Percentiles rank a stretch among this genome's conserved stretches.
These are phyloP conservation scores for Candida hungchunana DNA, from an alignment of 805 yeast genomes.

Conservation along the genomic window DNA sequence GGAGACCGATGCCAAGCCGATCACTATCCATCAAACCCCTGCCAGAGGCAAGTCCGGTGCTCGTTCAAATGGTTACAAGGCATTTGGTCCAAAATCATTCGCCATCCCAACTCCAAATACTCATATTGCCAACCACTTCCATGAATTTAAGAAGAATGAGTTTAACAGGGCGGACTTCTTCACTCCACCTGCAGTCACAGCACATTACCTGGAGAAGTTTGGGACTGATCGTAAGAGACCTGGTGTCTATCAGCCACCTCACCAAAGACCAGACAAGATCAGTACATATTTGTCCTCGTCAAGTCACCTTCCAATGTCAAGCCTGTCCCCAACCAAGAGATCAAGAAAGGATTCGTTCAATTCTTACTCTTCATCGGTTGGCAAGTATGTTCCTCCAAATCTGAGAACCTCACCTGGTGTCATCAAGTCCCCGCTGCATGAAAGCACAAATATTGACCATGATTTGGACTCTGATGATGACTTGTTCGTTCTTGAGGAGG, in stretches of 20 bases:
- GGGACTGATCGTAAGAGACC: conserved; percentile 30
- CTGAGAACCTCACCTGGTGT: conserved; percentile 44
- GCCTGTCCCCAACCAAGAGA: conserved; percentile 8
- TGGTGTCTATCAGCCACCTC: conserved; percentile 26
- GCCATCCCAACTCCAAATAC: conserved; percentile 59
- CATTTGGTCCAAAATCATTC: conserved; percentile 41
- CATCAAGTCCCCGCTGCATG: conserved; percentile 23
- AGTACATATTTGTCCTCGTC: too few species aligned
- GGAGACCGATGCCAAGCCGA: conserved; percentile 19
- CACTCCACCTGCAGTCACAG: conserved; percentile 72
- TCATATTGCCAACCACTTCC: conserved; percentile 36
- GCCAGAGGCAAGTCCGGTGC: conserved; percentile 15
- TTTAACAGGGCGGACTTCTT: conserved; percentile 69
- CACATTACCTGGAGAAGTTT: conserved; percentile 66
- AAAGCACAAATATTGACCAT: conserved; percentile 20
- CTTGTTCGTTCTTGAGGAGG: conserved; percentile 37
- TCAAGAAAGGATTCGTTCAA: conserved; percentile 23
- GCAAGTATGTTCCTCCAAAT: conserved; percentile 72
- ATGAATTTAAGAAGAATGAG: conserved; percentile 30
- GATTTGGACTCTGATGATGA: conserved; percentile 30
- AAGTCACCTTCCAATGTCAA: conserved; percentile 5
- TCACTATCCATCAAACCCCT: conserved; percentile 14
- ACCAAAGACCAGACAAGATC: conserved; percentile 26
- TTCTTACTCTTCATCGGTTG: conserved; percentile 34
- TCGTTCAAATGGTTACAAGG: conserved; percentile 29